Conservation (phyloP, 192 early-diverging fungal species). For the Jimgerdemannia flammicorona region DNA sequence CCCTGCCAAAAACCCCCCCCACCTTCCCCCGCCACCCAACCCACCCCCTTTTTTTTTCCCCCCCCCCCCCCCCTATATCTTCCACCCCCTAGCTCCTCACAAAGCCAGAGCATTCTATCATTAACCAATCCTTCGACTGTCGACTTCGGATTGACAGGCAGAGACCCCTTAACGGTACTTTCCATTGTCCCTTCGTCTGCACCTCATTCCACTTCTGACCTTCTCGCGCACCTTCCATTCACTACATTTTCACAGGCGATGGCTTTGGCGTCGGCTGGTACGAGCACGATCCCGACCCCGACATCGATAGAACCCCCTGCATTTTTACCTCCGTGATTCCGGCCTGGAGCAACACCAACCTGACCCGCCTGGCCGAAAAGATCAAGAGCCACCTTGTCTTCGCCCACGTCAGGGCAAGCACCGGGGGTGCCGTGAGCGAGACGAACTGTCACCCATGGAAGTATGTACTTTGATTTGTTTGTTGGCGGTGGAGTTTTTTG, state of each 20-base stretch:
- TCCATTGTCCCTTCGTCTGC: not conserved
- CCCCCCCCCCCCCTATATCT: not conserved
- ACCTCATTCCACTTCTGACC: not conserved
- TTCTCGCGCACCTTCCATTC: not conserved
- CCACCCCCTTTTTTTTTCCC: constrained; percentile 1
- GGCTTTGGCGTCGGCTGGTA: constrained; percentile 81
- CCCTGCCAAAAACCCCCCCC: too few relatives aligned
- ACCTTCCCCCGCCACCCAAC: not conserved
- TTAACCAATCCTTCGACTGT: constrained; percentile 78
- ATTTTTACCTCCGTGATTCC: constrained; percentile 81
- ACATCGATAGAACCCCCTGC: constrained; percentile 50
- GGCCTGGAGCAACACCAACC: constrained; percentile 78
- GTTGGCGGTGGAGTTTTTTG: too few relatives aligned
- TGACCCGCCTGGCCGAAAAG: constrained; percentile 72
- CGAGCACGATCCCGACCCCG: constrained; percentile 46
- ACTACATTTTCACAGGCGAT: constrained; percentile 43
- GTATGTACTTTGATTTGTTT: constrained; percentile 21
- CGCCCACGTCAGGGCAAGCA: constrained; percentile 76
- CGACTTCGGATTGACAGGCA: constrained; percentile 60
- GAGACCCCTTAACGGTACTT: constrained; percentile 63
- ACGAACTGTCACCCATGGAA: constrained; percentile 71
- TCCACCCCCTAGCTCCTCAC: constrained; percentile 49
- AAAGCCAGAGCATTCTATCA: constrained; percentile 73
- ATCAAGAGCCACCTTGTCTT: constrained; percentile 71
- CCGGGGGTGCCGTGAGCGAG: constrained; percentile 69